Evolutionary conservation across 441 rosid species (phyloP), one percentile per base, ranked within the genome.

Genomic region (Geranium incanum): DNA sequence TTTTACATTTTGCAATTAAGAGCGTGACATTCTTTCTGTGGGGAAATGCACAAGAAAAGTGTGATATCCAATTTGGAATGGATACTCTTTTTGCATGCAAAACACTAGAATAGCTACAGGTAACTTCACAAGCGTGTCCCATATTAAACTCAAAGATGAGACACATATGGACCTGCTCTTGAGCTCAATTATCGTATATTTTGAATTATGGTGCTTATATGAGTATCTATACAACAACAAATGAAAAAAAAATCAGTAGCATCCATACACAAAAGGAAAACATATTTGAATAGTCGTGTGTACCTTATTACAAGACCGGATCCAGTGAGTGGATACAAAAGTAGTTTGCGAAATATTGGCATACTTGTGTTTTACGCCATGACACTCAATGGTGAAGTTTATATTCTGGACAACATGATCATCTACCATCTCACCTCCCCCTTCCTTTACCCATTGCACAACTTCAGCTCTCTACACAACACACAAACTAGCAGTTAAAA

Each of bases 291-390:
- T 67, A 23, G 21, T 41, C 68, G 70, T 52, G 57, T 66, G 57
- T 86, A 95, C 98, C 98, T 93, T 91, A 81, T 91, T 83, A 84
- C 97, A 95, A 82, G 93, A 91, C 68, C 88, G 85, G 78, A 93
- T 81, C 99, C 99, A 95, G 60, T 95, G 99, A 81, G 92, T 91
- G 67, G 99, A 95, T 68, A 95, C 91, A 84, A 68, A 82, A 68
- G 80, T 86, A 79, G 81, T 84, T 62, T 74, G 68, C 38, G 75
- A 36, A 76, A 55, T 76, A 73, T 70, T 72, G 55, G 70, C 71
- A 77, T 79, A 70, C 64, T 70, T 67, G 37, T 82, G 77, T 76
- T 78, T 76, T 79, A 71, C 63, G 45, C 98, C 97, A 84, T 95
- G 98, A 79, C 94, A 83, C 70, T 95, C 97, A 36, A 95, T 75